A percentile compares a stretch with the other conserved stretches of the same genome.
These are phyloP conservation scores for Leptodontidium sp. DNA, from an alignment of 2,329 filamentous ascomycete species.

Conservation along the genomic window DNA sequence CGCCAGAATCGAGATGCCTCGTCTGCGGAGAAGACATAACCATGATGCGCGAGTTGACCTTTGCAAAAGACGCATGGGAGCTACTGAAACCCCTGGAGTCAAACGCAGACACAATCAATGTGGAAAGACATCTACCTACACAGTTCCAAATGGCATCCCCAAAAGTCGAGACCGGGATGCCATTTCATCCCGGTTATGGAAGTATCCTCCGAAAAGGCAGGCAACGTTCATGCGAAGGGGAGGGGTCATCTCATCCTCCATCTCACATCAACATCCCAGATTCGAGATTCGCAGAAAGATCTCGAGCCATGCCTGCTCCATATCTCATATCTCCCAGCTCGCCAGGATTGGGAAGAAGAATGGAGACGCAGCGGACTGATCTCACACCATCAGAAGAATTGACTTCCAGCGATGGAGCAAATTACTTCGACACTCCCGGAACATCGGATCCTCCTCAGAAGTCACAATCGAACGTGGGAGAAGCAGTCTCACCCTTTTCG, in stretches of 20 bases:
- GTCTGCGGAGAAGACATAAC: slow-evolving; percentile 48
- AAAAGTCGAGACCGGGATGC: slow-evolving; percentile 41
- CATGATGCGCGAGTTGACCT: slow-evolving; percentile 49
- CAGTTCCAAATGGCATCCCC: slow-evolving; percentile 48
- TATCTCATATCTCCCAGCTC: slow-evolving; percentile 38
- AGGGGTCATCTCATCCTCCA: slow-evolving; percentile 30
- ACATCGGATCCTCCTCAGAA: slow-evolving; percentile 19
- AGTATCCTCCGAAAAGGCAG: slow-evolving; percentile 28
- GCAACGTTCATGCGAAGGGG: slow-evolving; percentile 25
- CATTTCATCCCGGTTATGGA: slow-evolving; percentile 34
- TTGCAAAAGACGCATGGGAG: slow-evolving; percentile 50
- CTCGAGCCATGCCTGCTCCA: slow-evolving; percentile 33
- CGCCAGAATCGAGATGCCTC: slow-evolving; percentile 46
- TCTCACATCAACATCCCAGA: slow-evolving; percentile 28
- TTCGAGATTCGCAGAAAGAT: slow-evolving; percentile 29
- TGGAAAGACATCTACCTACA: slow-evolving; percentile 50
- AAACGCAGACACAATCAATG: slow-evolving; percentile 50
- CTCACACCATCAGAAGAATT: slow-evolving; percentile 33
- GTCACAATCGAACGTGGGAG: not conserved
- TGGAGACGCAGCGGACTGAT: slow-evolving; percentile 34
- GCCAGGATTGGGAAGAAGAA: slow-evolving; percentile 27
- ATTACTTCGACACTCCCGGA: slow-evolving; percentile 24
- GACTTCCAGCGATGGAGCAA: slow-evolving; percentile 33
- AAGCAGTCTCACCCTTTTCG: slow-evolving; percentile 31
- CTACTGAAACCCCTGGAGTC: slow-evolving; percentile 49